A percentile compares a stretch with the other conserved stretches of the same genome.
Evolutionary conservation across 2,329 filamentous ascomycete genomes (phyloP).

Genomic region (Helminthosporium solani): DNA sequence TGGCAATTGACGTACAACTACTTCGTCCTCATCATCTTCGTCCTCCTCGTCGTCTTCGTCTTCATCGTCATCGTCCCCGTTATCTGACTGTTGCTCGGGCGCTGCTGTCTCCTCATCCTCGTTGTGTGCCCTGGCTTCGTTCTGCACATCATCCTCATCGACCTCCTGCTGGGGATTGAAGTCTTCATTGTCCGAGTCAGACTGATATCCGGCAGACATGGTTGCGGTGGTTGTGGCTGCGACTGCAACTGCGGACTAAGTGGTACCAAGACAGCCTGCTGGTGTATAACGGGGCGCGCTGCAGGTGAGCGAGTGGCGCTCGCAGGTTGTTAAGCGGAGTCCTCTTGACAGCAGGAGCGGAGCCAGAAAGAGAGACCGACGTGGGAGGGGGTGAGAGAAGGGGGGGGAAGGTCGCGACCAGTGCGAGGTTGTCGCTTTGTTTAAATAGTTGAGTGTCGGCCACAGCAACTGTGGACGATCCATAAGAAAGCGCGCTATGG

Average conservation of each 20-base stretch:
- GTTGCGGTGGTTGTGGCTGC: too few relatives aligned
- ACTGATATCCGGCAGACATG: constrained; percentile 34
- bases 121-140: constrained; percentile 30
- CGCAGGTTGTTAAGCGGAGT: background rate
- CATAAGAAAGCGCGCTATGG: constrained; percentile 24
- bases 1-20: constrained; percentile 3
- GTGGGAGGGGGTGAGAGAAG: constrained; percentile 1
- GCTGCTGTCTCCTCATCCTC: constrained; percentile 56
- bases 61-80: constrained; percentile 60
- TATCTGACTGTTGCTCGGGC: constrained; percentile 57
- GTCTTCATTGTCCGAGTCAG: constrained; percentile 68
- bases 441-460: constrained; percentile 3
- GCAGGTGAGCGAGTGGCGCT: background rate
- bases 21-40: constrained; percentile 34
- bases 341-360: background rate
- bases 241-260: background rate
- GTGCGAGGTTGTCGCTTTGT: constrained; percentile 21
- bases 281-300: background rate
- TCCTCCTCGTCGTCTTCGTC: constrained; percentile 59
- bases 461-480: constrained; percentile 14
- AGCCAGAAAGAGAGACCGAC: background rate
- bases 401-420: background rate
- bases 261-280: background rate
- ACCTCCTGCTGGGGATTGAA: constrained; percentile 83
- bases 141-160: constrained; percentile 56